Evolutionary conservation across 257 asterid genomes (phyloP), one percentile per base, ranked within the genome.

Genomic region (Agastache rugosa): DNA sequence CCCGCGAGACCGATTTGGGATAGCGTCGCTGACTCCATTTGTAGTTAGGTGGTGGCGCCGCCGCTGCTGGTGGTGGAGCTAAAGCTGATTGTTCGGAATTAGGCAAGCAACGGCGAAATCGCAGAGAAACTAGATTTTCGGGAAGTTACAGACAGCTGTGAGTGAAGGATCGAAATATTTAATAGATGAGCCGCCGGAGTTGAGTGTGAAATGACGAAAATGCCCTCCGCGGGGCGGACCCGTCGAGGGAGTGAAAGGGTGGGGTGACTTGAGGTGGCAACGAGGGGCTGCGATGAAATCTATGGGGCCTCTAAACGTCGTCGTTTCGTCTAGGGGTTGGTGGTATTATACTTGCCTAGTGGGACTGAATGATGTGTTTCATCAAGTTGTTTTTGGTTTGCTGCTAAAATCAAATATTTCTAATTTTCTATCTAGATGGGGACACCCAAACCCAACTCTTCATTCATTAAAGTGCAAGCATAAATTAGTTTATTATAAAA

Each of bases 1-100:
- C 97, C 97, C 0, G 96, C 97, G 1, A 92, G 76, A 16, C 97
- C 97, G 67, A 92, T 90, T 31, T 93, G 86, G 3, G 97, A 92
- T 15, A 88, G 76, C 41, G 91, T 70, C 11, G 82, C 82, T 20
- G 88, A 76, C 29, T 63, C 87, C 85, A 82, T 89, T 80, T 1
- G 27, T 6, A 8, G 39, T 1, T 15, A 3, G 69, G 31, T 22
- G 34, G 56, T 66, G 58, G 71, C 34, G 58, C 37, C 42, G 71
- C 58, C 25, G 58, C 71, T 42, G 53, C 3, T 61, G 66, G 17
- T 25, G 41, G 19, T 23, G 39, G 8, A 47, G 15, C 7, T 39
- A 7, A 3, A n/a, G 15, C 44, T n/a, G 4, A 25, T 64, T 35
- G 42, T 67, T 20, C 56, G 19, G 56, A 60, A 39, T 16, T 3